A percentile compares a stretch with the other conserved stretches of the same genome.
phyloP scores from a whole-genome alignment of 306 rosid genomes.

The Prinsepia uniflora region DNA sequence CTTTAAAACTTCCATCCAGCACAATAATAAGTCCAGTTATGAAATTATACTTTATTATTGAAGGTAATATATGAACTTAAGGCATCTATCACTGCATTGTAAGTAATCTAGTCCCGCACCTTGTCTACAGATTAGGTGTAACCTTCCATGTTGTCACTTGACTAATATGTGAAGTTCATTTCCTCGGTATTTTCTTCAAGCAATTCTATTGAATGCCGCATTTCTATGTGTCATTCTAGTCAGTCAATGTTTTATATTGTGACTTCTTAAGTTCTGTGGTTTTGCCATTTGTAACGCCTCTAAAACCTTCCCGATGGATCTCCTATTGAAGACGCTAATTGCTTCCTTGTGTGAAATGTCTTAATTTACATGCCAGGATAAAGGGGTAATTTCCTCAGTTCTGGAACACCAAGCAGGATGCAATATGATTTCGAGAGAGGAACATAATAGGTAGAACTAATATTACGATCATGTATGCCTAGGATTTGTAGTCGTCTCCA shows the following conservation, averaged over 20 bases:
- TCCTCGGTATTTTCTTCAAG: neutral
- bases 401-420: slow-evolving; percentile 42
- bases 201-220: neutral
- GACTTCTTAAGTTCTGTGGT: slow-evolving; percentile 8
- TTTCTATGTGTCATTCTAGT: neutral
- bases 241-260: slow-evolving; percentile 11
- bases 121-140: neutral
- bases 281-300: slow-evolving; percentile 7
- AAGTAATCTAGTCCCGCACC: neutral
- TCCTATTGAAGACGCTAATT: slow-evolving; percentile 8
- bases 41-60: neutral
- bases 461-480: neutral
- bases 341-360: slow-evolving; percentile 15
- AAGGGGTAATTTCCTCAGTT: slow-evolving; percentile 43
- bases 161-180: neutral
- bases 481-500: neutral
- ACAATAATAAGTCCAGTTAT: neutral
- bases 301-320: neutral
- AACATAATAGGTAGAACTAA: slow-evolving; percentile 38
- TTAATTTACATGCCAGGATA: slow-evolving; percentile 48
- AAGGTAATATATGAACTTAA: neutral
- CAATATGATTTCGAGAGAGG: slow-evolving; percentile 26
- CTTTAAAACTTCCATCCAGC: slow-evolving; percentile 2
- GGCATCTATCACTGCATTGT: neutral
- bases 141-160: neutral